Evolutionary conservation across 306 rosid genomes (phyloP).

Genomic region (Arachis stenosperma): DNA sequence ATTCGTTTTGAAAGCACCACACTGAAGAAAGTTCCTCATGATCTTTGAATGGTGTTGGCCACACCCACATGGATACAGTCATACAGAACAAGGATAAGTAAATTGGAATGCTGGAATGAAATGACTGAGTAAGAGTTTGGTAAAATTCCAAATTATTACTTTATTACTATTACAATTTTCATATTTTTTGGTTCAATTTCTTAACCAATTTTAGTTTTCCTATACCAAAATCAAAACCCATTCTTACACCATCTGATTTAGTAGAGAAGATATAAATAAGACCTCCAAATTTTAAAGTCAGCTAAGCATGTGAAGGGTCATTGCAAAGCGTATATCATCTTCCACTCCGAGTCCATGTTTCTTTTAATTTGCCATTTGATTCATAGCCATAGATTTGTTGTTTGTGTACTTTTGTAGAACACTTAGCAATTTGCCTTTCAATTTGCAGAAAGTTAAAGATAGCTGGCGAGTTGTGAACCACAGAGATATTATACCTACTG

Average conservation of each 20-base stretch:
- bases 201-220: not conserved
- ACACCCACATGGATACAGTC: too few relatives aligned
- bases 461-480: slow-evolving; percentile 99
- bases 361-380: slow-evolving; percentile 1
- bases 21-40: too few relatives aligned
- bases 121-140: too few relatives aligned
- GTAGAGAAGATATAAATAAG: slow-evolving; percentile 8
- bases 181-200: not conserved
- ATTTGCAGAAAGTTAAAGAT: slow-evolving; percentile 88
- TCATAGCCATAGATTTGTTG: not conserved
- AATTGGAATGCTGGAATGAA: too few relatives aligned
- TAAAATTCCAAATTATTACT: too few relatives aligned
- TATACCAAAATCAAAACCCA: not conserved
- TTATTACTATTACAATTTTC: too few relatives aligned
- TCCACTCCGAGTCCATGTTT: slow-evolving; percentile 16
- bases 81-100: too few relatives aligned
- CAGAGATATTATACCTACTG: slow-evolving; percentile 95
- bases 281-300: slow-evolving; percentile 3
- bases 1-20: too few relatives aligned
- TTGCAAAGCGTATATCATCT: not conserved
- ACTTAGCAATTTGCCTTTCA: slow-evolving; percentile 21
- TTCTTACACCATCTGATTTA: not conserved
- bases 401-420: slow-evolving; percentile 40
- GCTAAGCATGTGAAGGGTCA: slow-evolving; percentile 12
- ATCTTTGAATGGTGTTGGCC: too few relatives aligned